A percentile compares a stretch with the other conserved stretches of the same genome.
Evolutionary conservation across 768 basidiomycete genomes (phyloP).

Genomic region (Gymnopilus junonius): DNA sequence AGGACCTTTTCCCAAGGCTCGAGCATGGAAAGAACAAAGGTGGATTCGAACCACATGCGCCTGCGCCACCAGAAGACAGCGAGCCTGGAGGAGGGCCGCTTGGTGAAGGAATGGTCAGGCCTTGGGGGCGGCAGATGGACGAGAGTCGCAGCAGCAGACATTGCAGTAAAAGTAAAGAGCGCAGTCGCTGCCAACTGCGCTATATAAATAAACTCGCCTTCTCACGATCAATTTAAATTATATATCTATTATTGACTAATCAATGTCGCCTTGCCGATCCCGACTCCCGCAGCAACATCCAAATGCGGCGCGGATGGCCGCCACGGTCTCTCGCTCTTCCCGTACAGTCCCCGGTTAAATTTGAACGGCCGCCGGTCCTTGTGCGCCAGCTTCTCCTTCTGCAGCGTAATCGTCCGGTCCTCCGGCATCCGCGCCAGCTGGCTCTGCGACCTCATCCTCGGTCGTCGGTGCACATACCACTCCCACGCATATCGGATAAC

Average conservation of each 20-base stretch:
- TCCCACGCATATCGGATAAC: constrained; percentile 94
- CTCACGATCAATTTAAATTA: neutral
- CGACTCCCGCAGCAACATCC: neutral
- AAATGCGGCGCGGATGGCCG: neutral
- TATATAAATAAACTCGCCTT: too few relatives aligned
- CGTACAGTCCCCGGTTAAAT: constrained; percentile 3
- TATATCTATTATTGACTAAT: neutral
- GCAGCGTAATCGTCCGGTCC: constrained; percentile 53
- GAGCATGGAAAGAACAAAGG: constrained; percentile 55
- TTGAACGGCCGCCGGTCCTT: constrained; percentile 17
- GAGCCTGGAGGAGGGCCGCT: constrained; percentile 36
- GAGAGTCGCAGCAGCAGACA: neutral
- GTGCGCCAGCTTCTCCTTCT: constrained; percentile 37
- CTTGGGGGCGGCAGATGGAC: constrained; percentile 25
- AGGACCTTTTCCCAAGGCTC: constrained; percentile 60
- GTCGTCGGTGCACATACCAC: constrained; percentile 81
- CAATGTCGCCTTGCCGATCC: neutral
- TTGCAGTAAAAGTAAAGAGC: too few relatives aligned
- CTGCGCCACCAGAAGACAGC: constrained; percentile 50
- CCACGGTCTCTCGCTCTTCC: constrained; percentile 6
- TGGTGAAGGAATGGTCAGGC: constrained; percentile 24
- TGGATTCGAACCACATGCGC: constrained; percentile 61
- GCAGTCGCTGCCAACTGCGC: too few relatives aligned
- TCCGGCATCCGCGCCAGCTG: constrained; percentile 69
- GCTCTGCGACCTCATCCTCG: constrained; percentile 66